A percentile compares a stretch with the other conserved stretches of the same genome.
These are phyloP conservation scores for Dactylellina parvicollis DNA, from an alignment of 2,329 filamentous ascomycete genomes.

Conservation along the genomic window DNA sequence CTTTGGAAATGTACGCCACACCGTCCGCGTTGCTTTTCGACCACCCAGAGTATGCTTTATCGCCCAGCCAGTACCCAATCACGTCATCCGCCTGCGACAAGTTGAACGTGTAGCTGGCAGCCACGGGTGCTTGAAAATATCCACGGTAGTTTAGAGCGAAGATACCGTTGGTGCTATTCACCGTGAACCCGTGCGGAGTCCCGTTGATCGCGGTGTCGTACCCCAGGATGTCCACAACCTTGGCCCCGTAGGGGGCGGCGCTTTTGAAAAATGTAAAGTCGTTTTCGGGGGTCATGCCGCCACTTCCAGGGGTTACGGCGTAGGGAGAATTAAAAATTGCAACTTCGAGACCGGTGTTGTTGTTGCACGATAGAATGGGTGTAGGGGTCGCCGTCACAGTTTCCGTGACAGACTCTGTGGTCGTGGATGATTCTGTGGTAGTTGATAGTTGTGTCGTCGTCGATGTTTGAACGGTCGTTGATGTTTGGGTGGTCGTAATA, in stretches of 20 bases:
- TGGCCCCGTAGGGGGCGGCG: not conserved
- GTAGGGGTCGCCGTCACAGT: not conserved
- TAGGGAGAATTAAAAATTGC: conserved; percentile 9
- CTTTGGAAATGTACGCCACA: not conserved
- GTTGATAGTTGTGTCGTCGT: not conserved
- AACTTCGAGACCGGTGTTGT: conserved; percentile 4
- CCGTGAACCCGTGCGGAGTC: not conserved
- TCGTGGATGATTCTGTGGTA: not conserved
- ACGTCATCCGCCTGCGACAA: not conserved
- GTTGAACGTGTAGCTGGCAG: conserved; percentile 1
- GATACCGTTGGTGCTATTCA: not conserved
- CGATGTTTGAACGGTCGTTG: not conserved
- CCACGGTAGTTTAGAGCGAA: conserved; percentile 12
- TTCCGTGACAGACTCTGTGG: not conserved
- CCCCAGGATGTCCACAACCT: not conserved
- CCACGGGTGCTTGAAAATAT: conserved; percentile 9
- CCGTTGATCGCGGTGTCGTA: not conserved
- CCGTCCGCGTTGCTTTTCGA: conserved; percentile 1
- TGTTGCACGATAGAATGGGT: not conserved
- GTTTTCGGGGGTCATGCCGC: conserved; percentile 3
- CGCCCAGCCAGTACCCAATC: conserved; percentile 5
- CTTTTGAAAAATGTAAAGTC: conserved; percentile 23
- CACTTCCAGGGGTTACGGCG: not conserved
- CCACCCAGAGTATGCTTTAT: conserved; percentile 1
- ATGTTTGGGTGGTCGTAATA: no score